Evolutionary conservation across 805 yeast genomes (phyloP).

Genomic region (Metschnikowia continentalis): DNA sequence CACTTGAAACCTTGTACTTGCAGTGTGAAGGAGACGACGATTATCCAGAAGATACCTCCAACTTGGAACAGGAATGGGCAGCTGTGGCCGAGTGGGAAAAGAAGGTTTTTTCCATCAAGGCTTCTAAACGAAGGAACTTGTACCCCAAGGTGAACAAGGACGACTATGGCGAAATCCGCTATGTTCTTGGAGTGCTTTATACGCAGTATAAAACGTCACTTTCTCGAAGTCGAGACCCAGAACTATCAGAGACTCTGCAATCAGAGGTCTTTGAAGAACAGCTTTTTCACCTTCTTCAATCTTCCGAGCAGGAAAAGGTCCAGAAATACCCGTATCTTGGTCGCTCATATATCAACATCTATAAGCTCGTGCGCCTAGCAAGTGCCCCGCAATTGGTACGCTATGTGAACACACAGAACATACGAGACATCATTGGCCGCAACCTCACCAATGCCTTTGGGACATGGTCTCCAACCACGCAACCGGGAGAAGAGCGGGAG

Average conservation of each 20-base stretch:
- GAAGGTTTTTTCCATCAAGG: slow-evolving; percentile 28
- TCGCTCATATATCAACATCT: slow-evolving; percentile 44
- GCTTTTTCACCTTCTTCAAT: slow-evolving; percentile 43
- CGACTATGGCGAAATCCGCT: slow-evolving; percentile 50
- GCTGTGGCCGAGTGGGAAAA: slow-evolving; percentile 36
- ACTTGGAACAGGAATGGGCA: slow-evolving; percentile 34
- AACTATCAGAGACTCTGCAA: background rate
- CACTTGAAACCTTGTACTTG: slow-evolving; percentile 30
- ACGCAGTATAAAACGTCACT: slow-evolving; percentile 11
- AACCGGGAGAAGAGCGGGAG: slow-evolving; percentile 43
- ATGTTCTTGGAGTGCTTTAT: slow-evolving; percentile 30
- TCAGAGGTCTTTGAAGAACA: slow-evolving; percentile 1
- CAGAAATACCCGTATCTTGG: slow-evolving; percentile 44
- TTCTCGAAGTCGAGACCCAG: background rate
- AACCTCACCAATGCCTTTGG: slow-evolving; percentile 70
- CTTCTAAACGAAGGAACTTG: slow-evolving; percentile 27
- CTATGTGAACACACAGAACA: slow-evolving; percentile 31
- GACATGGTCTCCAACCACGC: slow-evolving; percentile 48
- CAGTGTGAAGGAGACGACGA: slow-evolving; percentile 24
- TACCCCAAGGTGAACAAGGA: slow-evolving; percentile 46
- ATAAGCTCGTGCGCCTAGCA: slow-evolving; percentile 42
- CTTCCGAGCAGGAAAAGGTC: slow-evolving; percentile 48
- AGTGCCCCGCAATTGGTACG: slow-evolving; percentile 33
- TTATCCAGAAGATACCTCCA: slow-evolving; percentile 5
- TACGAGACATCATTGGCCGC: slow-evolving; percentile 50